Base-by-base conservation (phyloP, 2,329 filamentous ascomycete species). In the Aspergillus sp. region DNA sequence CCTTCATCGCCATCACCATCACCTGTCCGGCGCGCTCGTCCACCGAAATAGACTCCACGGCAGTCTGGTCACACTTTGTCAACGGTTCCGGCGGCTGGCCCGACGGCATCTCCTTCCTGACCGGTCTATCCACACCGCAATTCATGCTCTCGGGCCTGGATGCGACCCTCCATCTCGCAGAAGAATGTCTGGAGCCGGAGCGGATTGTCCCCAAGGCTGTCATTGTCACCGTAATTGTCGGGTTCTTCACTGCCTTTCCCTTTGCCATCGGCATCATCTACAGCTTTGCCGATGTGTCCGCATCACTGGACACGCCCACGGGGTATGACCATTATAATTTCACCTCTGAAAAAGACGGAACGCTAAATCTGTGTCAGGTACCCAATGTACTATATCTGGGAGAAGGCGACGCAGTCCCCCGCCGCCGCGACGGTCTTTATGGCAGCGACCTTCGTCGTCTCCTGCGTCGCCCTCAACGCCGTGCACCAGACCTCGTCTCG, bases 401-500 rank as follows among this genome's bases (percentile, higher is more conserved):
- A 61, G 50, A 57, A 62, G 38, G 59, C 61, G 7, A 60, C 58
- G 4, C 49, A 45, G 42, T 62, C 57, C 40, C 59, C 61, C 6
- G 44, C 51, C 5, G 61, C 61, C 3, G 58, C 52, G 19, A 61
- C 59, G 20, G 49, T 58, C 20, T 63, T 60, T 49, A 62, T 62
- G 59, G 55, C 54, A 10, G 51, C 44, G 16, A 41, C 58, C 7
- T 52, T 62, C 40, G 38, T 48, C 16, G 45, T 62, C 36, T 58
- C 58, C 40, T 55, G 51, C 29, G 38, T 62, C 6, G 61, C 61
- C n/a, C 49, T 63, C 3, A 62, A 56, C 16, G 61, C 59, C 29
- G 59, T 63, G 1, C 59, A 63, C 40, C 61, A 63, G 21, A 68
- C 66, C 6, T 58, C 65, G 32, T 68, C 65, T 16, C 61, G 66